Percentiles rank a stretch among this genome's conserved stretches.
phyloP scores from a whole-genome alignment of 202 grass and related monocot genomes.

The Panicum virgatum region DNA sequence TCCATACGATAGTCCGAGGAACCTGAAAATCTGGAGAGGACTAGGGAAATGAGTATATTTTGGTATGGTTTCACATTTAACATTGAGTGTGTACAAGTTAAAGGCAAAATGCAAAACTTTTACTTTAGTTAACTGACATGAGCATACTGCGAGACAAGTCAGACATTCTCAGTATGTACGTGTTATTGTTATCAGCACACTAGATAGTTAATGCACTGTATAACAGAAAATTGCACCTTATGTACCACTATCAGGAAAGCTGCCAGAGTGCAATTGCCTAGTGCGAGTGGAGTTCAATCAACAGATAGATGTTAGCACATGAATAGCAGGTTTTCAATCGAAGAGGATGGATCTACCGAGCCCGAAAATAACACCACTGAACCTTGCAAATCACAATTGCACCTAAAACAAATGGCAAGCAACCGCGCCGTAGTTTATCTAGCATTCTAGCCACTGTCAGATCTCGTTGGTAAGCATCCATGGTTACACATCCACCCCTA shows the following conservation, averaged over 20 bases:
- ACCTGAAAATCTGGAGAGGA: constrained; percentile 48
- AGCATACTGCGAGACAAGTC: not conserved
- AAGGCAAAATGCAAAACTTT: not conserved
- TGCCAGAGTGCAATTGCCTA: not conserved
- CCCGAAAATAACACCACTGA: not conserved
- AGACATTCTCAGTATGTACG: not conserved
- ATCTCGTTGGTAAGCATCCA: not conserved
- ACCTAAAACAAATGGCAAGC: not conserved
- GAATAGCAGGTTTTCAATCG: not conserved
- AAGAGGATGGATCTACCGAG: not conserved
- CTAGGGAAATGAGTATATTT: not conserved
- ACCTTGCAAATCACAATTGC: not conserved
- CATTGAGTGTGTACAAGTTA: not conserved
- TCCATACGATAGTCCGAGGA: constrained; percentile 43
- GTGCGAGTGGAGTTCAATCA: not conserved
- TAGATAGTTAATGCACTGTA: not conserved
- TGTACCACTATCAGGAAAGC: not conserved
- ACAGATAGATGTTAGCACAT: not conserved
- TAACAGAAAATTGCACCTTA: not conserved
- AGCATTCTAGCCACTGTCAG: not conserved
- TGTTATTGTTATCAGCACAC: not conserved
- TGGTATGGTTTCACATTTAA: too few species aligned
- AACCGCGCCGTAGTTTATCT: not conserved
- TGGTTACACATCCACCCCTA: not conserved
- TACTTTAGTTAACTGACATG: not conserved